These are phyloP conservation scores for Setomelanomma holmii DNA, from an alignment of 2,329 filamentous ascomycete species.

Conservation along the genomic window DNA sequence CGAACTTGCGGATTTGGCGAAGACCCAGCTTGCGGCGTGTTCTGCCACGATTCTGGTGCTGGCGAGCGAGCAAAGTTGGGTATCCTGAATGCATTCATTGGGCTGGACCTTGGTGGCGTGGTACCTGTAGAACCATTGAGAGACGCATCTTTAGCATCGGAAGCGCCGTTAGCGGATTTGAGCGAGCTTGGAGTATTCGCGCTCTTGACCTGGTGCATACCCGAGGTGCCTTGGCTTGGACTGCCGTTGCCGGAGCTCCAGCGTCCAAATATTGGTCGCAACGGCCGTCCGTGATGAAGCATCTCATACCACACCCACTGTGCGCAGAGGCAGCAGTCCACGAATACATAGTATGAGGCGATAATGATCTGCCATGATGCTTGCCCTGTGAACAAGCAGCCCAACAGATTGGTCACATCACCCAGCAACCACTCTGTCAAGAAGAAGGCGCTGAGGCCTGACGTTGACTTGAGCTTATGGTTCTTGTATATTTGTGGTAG, in stretches of 20 bases:
- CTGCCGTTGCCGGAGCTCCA: conserved; percentile 26
- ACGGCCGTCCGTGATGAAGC: conserved; percentile 57
- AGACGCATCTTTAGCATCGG: conserved; percentile 19
- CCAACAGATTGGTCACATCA: conserved; percentile 68
- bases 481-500: conserved; percentile 75
- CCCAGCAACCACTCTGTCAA: conserved; percentile 71
- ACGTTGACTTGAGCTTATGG: conserved; percentile 67
- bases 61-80: conserved; percentile 47
- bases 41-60: conserved; percentile 34
- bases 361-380: conserved; percentile 72
- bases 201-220: conserved; percentile 39
- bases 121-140: conserved; percentile 23
- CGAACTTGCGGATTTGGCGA: conserved; percentile 39
- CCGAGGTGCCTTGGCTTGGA: conserved; percentile 23
- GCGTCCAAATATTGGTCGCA: conserved; percentile 47
- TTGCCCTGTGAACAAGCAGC: conserved; percentile 68
- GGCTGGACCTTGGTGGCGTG: conserved; percentile 36
- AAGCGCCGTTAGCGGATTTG: background rate
- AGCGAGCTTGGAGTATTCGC: background rate
- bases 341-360: conserved; percentile 70
- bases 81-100: conserved; percentile 45
- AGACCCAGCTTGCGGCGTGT: conserved; percentile 23
- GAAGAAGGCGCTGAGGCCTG: conserved; percentile 70
- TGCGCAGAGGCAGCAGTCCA: conserved; percentile 67
- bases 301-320: conserved; percentile 73